phyloP scores from a whole-genome alignment of 2,329 filamentous ascomycete species.

The Fusarium penzigii region DNA sequence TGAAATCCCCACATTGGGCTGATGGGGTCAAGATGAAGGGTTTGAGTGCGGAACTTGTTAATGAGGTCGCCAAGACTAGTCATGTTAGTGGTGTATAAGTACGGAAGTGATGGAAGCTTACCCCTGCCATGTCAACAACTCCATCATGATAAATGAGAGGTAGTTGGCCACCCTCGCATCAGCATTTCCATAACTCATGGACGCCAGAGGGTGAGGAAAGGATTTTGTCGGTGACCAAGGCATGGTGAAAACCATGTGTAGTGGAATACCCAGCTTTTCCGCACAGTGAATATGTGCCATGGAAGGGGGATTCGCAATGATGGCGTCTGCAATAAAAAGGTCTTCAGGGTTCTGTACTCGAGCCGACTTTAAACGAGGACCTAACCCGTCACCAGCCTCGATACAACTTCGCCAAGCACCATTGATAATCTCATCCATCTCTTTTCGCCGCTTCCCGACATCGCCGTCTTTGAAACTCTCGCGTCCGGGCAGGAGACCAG shows the following conservation, averaged over 20 bases:
- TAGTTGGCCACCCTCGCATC: slow-evolving; percentile 27
- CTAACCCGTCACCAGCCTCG: slow-evolving; percentile 37
- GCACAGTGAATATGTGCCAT: slow-evolving; percentile 56
- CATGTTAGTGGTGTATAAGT: background rate
- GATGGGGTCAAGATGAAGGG: slow-evolving; percentile 63
- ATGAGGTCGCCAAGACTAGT: slow-evolving; percentile 65
- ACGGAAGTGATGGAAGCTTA: slow-evolving; percentile 15
- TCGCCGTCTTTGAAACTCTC: slow-evolving; percentile 39
- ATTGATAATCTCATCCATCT: slow-evolving; percentile 41
- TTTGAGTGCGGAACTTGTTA: slow-evolving; percentile 66
- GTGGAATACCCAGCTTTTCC: slow-evolving; percentile 47
- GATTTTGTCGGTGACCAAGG: slow-evolving; percentile 65
- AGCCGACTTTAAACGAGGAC: slow-evolving; percentile 27
- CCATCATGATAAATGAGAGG: slow-evolving; percentile 51
- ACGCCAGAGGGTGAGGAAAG: slow-evolving; percentile 40
- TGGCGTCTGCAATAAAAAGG: slow-evolving; percentile 55
- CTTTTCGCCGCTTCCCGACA: slow-evolving; percentile 35
- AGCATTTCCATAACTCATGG: slow-evolving; percentile 25
- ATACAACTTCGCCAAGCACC: slow-evolving; percentile 41
- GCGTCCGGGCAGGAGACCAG: slow-evolving; percentile 38
- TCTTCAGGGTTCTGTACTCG: slow-evolving; percentile 26
- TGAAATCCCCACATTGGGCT: slow-evolving; percentile 67
- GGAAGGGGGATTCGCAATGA: slow-evolving; percentile 55
- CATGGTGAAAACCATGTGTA: slow-evolving; percentile 63
- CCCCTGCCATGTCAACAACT: slow-evolving; percentile 76